A percentile compares a stretch with the other conserved stretches of the same genome.
Evolutionary conservation across 2,329 filamentous ascomycete genomes (phyloP).

Genomic region (Calonectria pauciramosa): DNA sequence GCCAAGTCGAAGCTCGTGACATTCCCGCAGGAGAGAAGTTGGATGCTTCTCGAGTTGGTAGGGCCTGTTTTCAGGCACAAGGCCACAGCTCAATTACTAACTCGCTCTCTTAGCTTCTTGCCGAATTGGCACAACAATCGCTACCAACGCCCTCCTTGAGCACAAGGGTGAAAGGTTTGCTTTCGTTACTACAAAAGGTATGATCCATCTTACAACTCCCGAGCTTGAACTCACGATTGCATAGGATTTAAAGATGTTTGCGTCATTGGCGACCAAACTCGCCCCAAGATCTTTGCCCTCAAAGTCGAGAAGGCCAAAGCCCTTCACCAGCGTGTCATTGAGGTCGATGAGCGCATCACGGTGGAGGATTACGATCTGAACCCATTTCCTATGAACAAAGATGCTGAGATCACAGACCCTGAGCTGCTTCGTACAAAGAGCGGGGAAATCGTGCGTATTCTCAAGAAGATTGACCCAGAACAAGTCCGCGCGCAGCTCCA

Average conservation of each 20-base stretch:
- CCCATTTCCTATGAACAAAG: constrained; percentile 65
- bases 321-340: constrained; percentile 76
- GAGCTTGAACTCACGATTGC: neutral
- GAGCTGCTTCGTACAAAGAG: constrained; percentile 64
- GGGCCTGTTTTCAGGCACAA: neutral
- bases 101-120: constrained; percentile 70
- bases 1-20: constrained; percentile 66
- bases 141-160: constrained; percentile 81
- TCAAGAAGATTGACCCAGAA: constrained; percentile 66
- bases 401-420: constrained; percentile 52
- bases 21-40: constrained; percentile 60
- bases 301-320: constrained; percentile 76
- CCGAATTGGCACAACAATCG: constrained; percentile 82
- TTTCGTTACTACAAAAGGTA: constrained; percentile 74
- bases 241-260: constrained; percentile 75
- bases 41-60: constrained; percentile 50
- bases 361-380: constrained; percentile 80
- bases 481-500: constrained; percentile 69
- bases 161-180: constrained; percentile 79
- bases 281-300: constrained; percentile 80
- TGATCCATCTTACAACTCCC: neutral
- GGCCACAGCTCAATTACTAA: neutral
- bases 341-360: constrained; percentile 80
- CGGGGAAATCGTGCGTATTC: constrained; percentile 75
- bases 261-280: constrained; percentile 80